These are phyloP conservation scores for Mychonastes homosphaera DNA, from an alignment of 139 green algal genomes.

Conservation along the genomic window DNA sequence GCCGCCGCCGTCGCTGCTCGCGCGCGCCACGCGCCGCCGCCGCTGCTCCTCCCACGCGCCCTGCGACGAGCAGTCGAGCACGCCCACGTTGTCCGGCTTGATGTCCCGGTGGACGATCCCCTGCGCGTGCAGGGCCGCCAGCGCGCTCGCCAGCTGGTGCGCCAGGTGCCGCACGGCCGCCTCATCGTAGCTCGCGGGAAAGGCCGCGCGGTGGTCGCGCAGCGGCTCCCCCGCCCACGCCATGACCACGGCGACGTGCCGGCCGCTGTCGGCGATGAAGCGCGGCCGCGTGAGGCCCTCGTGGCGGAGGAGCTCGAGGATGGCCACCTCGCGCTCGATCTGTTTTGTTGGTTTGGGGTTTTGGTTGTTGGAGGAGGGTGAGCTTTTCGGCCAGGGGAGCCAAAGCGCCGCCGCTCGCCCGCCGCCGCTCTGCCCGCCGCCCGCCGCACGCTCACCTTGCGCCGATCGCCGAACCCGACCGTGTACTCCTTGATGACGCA, in stretches of 20 bases:
- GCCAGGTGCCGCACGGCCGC: constrained; percentile 12
- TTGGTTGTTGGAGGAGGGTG: background rate
- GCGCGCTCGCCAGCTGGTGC: constrained; percentile 19
- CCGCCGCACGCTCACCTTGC: constrained; percentile 6
- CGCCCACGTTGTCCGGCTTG: constrained; percentile 34
- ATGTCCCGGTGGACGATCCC: constrained; percentile 34
- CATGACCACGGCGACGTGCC: constrained; percentile 15
- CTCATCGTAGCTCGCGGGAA: no score
- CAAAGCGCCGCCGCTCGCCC: background rate
- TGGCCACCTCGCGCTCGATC: constrained; percentile 16
- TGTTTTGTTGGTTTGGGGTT: background rate
- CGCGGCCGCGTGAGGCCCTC: constrained; percentile 6
- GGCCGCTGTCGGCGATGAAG: constrained; percentile 18
- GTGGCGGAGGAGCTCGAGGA: constrained; percentile 18
- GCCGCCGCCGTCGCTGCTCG: no score
- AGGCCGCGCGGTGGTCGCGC: constrained; percentile 10
- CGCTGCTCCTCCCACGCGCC: no score
- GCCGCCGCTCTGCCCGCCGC: no score
- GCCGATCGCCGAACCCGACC: constrained; percentile 6
- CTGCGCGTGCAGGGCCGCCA: constrained; percentile 16
- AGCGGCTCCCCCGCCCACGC: constrained; percentile 14
- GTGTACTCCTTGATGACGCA: constrained; percentile 23
- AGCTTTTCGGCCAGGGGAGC: no score
- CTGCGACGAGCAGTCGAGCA: constrained; percentile 19
- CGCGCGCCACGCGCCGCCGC: no score